Evolutionary conservation across 148 eudicot species (phyloP), one percentile per base, ranked within the genome.

Genomic region (Rhododendron simsii): DNA sequence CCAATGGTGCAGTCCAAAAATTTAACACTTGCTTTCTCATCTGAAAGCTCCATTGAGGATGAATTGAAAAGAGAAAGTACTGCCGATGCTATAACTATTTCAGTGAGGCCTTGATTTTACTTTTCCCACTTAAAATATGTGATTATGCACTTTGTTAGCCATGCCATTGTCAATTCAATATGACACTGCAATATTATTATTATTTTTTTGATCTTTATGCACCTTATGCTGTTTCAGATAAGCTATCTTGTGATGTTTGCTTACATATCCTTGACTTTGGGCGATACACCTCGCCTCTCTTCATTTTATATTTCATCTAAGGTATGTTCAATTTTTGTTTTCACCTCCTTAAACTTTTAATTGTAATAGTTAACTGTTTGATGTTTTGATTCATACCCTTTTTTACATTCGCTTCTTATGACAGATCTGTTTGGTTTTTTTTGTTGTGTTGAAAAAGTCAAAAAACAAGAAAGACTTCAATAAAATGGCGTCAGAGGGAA

Each of bases 221-320:
- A 82, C 63, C 79, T 16, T 82, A 8, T 82, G 76, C 59, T 57
- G 50, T 94, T 90, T 80, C 97, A 98, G 99, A 93, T 98, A 91
- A 98, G 99, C 93, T 98, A 98, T 90, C 97, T 98, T 87, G 99
- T 98, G 91, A 98, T 98, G 99, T 98, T 98, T 94, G 99, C 99
- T 88, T 98, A 98, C 88, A 98, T 98, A 90, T 95, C 99, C n/a
- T 94, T 98, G 93, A 92, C 98, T 26, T 89, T 98, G 87, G 99
- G 99, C 1, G 98, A 95, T 88, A 88, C 91, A 59, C 94, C 98
- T 83, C 92, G 92, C 69, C 84, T 94, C 85, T 91, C 98, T 81
- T 92, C 95, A 35, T 90, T 89, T 86, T 92, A 92, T 85, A 84
- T 93, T 85, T 90, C 97, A 85, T 95, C 99, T 4, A 98, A 98